Percentiles rank a stretch among this genome's conserved stretches.
Evolutionary conservation across 331 rosid genomes (phyloP).

Genomic region (Quercus lobata): DNA sequence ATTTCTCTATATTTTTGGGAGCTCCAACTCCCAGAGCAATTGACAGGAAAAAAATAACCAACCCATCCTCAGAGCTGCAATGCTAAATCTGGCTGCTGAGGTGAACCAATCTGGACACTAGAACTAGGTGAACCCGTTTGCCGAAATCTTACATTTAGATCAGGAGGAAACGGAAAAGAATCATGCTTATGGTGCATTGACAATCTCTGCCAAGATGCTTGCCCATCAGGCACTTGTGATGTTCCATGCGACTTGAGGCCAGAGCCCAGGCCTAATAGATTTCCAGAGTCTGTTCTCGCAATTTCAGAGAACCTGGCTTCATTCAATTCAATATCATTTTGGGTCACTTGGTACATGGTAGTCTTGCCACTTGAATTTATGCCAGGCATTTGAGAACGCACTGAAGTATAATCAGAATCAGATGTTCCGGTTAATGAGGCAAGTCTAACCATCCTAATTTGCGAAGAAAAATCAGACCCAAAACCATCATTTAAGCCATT

Average conservation of each 20-base stretch:
- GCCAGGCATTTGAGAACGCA: slow-evolving; percentile 30
- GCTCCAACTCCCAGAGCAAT: too few species aligned
- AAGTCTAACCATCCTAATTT: slow-evolving; percentile 57
- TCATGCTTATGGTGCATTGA: slow-evolving; percentile 41
- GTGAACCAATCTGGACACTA: slow-evolving; percentile 42
- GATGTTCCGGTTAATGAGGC: slow-evolving; percentile 43
- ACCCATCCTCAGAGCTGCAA: slow-evolving; percentile 66
- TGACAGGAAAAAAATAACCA: not conserved
- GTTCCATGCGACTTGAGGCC: slow-evolving; percentile 30
- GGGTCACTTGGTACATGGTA: slow-evolving; percentile 10
- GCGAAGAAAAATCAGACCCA: slow-evolving; percentile 33
- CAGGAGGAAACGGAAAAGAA: slow-evolving; percentile 43
- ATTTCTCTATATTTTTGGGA: too few species aligned
- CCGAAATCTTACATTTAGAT: slow-evolving; percentile 35
- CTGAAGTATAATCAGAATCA: slow-evolving; percentile 18
- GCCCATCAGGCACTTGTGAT: slow-evolving; percentile 35
- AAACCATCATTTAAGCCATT: slow-evolving; percentile 26
- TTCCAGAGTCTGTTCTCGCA: slow-evolving; percentile 26
- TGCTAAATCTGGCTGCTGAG: slow-evolving; percentile 75
- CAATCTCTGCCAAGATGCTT: slow-evolving; percentile 46
- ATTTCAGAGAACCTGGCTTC: slow-evolving; percentile 14
- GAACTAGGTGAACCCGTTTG: slow-evolving; percentile 43
- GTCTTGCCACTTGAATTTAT: slow-evolving; percentile 18
- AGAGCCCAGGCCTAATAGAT: slow-evolving; percentile 26
- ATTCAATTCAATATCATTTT: slow-evolving; percentile 20